Evolutionary conservation across 805 yeast species (phyloP).

Genomic region (Sugiyamaella floridensis): DNA sequence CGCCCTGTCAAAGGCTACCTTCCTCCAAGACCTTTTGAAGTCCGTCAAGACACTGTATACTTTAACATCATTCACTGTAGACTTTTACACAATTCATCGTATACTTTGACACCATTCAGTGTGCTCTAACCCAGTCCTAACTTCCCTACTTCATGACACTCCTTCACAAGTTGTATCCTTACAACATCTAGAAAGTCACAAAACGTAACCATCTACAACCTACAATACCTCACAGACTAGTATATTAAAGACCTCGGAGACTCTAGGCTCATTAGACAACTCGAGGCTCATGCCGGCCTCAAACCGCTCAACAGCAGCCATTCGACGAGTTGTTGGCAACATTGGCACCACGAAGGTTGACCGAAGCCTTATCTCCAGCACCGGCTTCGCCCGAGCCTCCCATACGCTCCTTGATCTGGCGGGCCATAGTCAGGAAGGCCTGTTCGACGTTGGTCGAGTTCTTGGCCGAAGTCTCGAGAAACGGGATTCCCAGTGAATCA

Average conservation of each 20-base stretch:
- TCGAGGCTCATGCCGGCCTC: not conserved
- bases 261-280: not conserved
- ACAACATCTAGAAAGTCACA: too few species aligned
- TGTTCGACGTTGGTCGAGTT: slow-evolving; percentile 96
- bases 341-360: slow-evolving; percentile 35
- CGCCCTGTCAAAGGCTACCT: too few species aligned
- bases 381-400: slow-evolving; percentile 36
- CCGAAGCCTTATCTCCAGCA: slow-evolving; percentile 35
- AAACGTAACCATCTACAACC: not conserved
- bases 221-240: not conserved
- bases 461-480: slow-evolving; percentile 92
- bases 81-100: too few species aligned
- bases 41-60: too few species aligned
- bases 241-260: not conserved
- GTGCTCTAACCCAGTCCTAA: too few species aligned
- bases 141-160: too few species aligned
- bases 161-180: too few species aligned
- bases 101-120: too few species aligned
- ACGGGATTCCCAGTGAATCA: slow-evolving; percentile 88
- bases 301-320: slow-evolving; percentile 33
- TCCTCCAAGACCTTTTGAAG: too few species aligned
- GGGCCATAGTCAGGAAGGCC: slow-evolving; percentile 97
- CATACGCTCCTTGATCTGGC: slow-evolving; percentile 95
- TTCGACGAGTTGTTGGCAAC: slow-evolving; percentile 35
- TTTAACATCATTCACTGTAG: too few species aligned